phyloP scores from a whole-genome alignment of 345 rosid genomes.

The Dipteronia dyeriana region DNA sequence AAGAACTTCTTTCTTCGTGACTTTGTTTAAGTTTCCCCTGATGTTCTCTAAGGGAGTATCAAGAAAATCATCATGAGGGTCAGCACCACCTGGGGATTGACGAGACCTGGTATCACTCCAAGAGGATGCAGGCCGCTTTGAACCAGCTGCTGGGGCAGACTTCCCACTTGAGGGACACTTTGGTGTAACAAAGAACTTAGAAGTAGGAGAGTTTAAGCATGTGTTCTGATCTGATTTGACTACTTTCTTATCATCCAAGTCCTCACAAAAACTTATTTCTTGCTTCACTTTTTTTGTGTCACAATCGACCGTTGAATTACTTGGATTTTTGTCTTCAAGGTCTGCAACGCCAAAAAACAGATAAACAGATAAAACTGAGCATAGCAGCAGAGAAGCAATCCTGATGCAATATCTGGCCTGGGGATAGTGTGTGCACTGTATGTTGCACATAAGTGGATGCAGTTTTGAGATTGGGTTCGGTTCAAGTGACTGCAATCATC shows the following conservation, averaged over 20 bases:
- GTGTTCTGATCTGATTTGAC: slow-evolving; percentile 41
- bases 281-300: slow-evolving; percentile 40
- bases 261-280: slow-evolving; percentile 32
- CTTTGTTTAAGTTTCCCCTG: slow-evolving; percentile 49
- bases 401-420: slow-evolving; percentile 13
- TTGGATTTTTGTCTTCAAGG: slow-evolving; percentile 26
- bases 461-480: not conserved
- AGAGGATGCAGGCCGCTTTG: slow-evolving; percentile 63
- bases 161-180: slow-evolving; percentile 38
- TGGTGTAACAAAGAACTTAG: slow-evolving; percentile 21
- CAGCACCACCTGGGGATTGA: slow-evolving; percentile 52
- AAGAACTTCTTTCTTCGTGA: slow-evolving; percentile 35
- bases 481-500: not conserved
- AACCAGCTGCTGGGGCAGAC: slow-evolving; percentile 45
- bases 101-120: slow-evolving; percentile 82
- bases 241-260: slow-evolving; percentile 35
- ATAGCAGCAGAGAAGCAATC: slow-evolving; percentile 7
- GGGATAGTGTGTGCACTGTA: not conserved
- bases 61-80: slow-evolving; percentile 92
- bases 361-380: slow-evolving; percentile 16
- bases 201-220: slow-evolving; percentile 33
- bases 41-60: slow-evolving; percentile 74
- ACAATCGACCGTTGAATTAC: slow-evolving; percentile 19
- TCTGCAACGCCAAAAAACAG: slow-evolving; percentile 30
- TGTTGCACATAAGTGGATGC: not conserved